Conservation (phyloP, 1,284 basidiomycete species). For the Coniophora puteana region DNA sequence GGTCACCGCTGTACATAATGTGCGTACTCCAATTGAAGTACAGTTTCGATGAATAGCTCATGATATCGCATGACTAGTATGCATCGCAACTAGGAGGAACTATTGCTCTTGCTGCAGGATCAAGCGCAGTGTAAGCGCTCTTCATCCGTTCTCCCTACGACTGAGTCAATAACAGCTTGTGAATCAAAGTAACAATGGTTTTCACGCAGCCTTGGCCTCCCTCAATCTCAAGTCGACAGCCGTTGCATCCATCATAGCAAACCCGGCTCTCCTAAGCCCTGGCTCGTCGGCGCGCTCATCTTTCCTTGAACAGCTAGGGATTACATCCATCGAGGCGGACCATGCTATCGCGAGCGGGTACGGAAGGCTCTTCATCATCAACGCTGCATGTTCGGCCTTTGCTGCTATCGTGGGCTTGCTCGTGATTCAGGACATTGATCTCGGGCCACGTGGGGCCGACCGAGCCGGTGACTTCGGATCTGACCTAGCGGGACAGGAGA, state of each 20-base stretch:
- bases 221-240: constrained; percentile 31
- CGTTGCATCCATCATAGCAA: constrained; percentile 41
- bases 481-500: too few relatives aligned
- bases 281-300: too few relatives aligned
- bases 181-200: constrained; percentile 50
- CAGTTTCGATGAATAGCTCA: neutral
- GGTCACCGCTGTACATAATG: constrained; percentile 67
- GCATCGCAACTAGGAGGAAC: constrained; percentile 63
- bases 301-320: too few relatives aligned
- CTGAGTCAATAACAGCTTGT: neutral
- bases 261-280: constrained; percentile 44
- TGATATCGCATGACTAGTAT: constrained; percentile 44
- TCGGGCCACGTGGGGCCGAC: too few relatives aligned
- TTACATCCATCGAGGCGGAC: constrained; percentile 34
- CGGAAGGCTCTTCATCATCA: constrained; percentile 57
- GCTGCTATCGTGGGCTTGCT: constrained; percentile 48
- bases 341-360: constrained; percentile 54
- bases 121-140: constrained; percentile 46
- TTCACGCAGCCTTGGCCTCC: constrained; percentile 39
- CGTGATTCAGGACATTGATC: constrained; percentile 56
- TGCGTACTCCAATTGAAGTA: constrained; percentile 30
- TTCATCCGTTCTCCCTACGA: neutral
- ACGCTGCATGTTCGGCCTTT: constrained; percentile 41
- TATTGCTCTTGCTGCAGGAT: constrained; percentile 56
- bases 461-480: too few relatives aligned